Evolutionary conservation across 805 yeast genomes (phyloP).

Genomic region (Pichia heedii): DNA sequence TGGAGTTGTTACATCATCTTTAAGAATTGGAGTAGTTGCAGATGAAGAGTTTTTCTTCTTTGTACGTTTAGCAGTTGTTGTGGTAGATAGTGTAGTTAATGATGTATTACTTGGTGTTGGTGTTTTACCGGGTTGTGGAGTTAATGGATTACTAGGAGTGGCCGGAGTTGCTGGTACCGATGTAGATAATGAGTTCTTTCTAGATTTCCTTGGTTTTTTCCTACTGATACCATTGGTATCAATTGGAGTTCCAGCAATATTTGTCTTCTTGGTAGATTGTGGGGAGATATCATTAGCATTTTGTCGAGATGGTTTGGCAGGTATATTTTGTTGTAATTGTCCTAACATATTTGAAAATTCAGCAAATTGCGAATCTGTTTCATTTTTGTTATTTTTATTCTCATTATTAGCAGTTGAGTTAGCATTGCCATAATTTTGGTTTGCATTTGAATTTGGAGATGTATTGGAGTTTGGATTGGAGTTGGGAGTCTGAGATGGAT

Average conservation of each 20-base stretch:
- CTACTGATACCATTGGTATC: background rate
- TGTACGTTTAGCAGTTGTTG: background rate
- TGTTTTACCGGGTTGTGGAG: conserved; percentile 19
- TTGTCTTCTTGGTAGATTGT: conserved; percentile 1
- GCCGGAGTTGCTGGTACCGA: conserved; percentile 29
- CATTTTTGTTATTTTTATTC: conserved; percentile 1
- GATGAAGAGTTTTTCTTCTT: conserved; percentile 10
- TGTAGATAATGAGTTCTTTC: conserved; percentile 18
- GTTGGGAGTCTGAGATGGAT: too few species aligned
- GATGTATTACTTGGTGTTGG: conserved; percentile 13
- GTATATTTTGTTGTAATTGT: conserved; percentile 4
- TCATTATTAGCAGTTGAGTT: conserved; percentile 2
- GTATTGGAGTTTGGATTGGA: too few species aligned
- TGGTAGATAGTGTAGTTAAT: background rate
- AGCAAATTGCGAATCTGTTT: conserved; percentile 11
- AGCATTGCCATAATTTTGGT: conserved; percentile 13
- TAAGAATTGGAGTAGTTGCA: conserved; percentile 20
- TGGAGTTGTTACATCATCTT: conserved; percentile 18
- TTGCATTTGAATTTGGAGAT: too few species aligned
- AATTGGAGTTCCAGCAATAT: conserved; percentile 1
- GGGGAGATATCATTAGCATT: conserved; percentile 9
- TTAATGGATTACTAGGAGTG: conserved; percentile 23
- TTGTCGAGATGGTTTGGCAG: conserved; percentile 10
- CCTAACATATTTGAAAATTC: conserved; percentile 15
- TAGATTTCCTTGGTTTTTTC: conserved; percentile 11